Evolutionary conservation across 306 rosid species (phyloP).

Genomic region (Amphicarpaea edgeworthii): DNA sequence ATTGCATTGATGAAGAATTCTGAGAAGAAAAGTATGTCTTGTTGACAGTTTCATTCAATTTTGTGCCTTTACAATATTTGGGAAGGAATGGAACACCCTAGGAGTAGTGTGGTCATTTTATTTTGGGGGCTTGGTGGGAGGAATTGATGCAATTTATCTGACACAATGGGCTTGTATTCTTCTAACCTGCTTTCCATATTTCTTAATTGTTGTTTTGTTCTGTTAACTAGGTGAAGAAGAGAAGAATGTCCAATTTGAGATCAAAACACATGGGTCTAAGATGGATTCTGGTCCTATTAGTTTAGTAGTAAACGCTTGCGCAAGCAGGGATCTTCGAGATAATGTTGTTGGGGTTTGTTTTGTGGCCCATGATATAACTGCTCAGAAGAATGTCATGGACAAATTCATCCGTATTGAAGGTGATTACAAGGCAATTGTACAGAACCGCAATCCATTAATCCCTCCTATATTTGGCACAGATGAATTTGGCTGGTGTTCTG

Average conservation of each 20-base stretch:
- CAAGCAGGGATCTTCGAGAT: conserved; percentile 81
- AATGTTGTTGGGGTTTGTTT: conserved; percentile 94
- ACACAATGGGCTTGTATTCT: conserved; percentile 9
- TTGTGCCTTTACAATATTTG: not conserved
- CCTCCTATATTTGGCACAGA: conserved; percentile 96
- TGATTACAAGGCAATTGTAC: conserved; percentile 96
- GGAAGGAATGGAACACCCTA: conserved; percentile 35
- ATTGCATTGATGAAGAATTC: conserved; percentile 31
- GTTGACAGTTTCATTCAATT: conserved; percentile 22
- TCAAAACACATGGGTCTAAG: conserved; percentile 74
- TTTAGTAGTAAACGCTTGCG: conserved; percentile 93
- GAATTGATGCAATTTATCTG: conserved; percentile 13
- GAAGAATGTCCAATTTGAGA: conserved; percentile 88
- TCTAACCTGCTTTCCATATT: not conserved
- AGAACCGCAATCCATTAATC: conserved; percentile 84
- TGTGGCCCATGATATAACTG: conserved; percentile 97
- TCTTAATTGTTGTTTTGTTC: conserved; percentile 36
- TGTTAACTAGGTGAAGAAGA: conserved; percentile 85
- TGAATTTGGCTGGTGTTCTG: conserved; percentile 98
- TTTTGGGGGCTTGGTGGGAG: conserved; percentile 20
- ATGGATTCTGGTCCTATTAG: conserved; percentile 77
- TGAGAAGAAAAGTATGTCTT: conserved; percentile 8
- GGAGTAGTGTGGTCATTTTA: conserved; percentile 15
- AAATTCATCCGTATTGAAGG: conserved; percentile 96
- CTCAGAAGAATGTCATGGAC: conserved; percentile 93